A percentile compares a stretch with the other conserved stretches of the same genome.
phyloP scores from a whole-genome alignment of 2,329 filamentous ascomycete species.

The Rachicladosporium sp. region DNA sequence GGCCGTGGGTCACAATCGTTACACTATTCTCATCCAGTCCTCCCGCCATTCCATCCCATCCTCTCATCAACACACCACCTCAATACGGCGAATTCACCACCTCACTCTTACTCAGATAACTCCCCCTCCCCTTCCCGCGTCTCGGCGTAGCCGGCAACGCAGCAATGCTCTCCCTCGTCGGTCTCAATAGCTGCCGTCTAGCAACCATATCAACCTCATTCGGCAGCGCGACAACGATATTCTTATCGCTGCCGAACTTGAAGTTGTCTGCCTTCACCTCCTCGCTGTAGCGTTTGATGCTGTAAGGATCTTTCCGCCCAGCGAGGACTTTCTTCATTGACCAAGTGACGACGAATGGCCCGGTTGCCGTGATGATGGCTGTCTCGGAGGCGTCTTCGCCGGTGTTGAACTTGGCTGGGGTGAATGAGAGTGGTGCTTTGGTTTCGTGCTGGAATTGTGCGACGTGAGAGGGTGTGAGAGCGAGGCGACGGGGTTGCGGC shows the following conservation, averaged over 20 bases:
- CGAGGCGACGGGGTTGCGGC: conserved; percentile 81
- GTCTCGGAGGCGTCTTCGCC: conserved; percentile 68
- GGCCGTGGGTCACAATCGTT: too few species aligned
- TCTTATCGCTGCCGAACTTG: conserved; percentile 93
- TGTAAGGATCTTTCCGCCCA: conserved; percentile 77
- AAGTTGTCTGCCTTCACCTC: conserved; percentile 98
- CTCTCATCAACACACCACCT: conserved; percentile 3
- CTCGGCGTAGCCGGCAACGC: conserved; percentile 39
- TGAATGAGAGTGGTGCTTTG: conserved; percentile 73
- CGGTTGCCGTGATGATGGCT: conserved; percentile 91
- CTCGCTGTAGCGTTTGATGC: conserved; percentile 90
- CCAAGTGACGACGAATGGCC: conserved; percentile 95
- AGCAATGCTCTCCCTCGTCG: conserved; percentile 80
- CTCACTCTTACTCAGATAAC: conserved; percentile 67
- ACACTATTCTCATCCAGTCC: neutral
- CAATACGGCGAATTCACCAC: conserved; percentile 65
- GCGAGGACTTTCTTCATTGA: conserved; percentile 77
- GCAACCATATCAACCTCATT: conserved; percentile 98
- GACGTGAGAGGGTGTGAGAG: conserved; percentile 79
- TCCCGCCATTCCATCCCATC: neutral
- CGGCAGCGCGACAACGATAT: conserved; percentile 89
- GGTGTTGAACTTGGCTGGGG: conserved; percentile 85
- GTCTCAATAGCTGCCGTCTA: conserved; percentile 70
- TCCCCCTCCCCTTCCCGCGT: conserved; percentile 32
- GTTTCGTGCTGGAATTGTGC: conserved; percentile 98